A percentile compares a stretch with the other conserved stretches of the same genome.
These are phyloP conservation scores for Nothomitra cinnamomea DNA, from an alignment of 2,329 filamentous ascomycete species.

Conservation along the genomic window DNA sequence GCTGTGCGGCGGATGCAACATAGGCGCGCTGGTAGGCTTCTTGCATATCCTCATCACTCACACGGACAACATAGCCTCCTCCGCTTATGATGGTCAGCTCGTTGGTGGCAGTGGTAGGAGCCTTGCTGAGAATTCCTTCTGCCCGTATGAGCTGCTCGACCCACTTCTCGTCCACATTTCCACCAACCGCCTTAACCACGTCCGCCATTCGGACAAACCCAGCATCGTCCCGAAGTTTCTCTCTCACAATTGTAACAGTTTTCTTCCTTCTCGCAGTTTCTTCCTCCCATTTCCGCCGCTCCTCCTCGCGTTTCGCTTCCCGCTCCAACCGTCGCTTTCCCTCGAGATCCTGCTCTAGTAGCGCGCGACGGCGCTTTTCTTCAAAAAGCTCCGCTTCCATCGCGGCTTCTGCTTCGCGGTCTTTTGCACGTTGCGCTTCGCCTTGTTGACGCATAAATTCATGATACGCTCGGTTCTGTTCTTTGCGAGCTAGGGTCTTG, in stretches of 20 bases:
- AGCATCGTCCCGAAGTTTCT: not conserved
- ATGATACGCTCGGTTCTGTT: slow-evolving; percentile 5
- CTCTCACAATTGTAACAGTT: not conserved
- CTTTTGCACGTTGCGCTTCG: slow-evolving; percentile 4
- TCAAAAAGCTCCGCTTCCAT: not conserved
- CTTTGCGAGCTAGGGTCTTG: slow-evolving; percentile 1
- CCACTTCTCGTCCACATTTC: not conserved
- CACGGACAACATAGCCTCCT: not conserved
- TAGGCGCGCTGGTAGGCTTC: not conserved
- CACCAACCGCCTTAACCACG: not conserved
- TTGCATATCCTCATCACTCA: not conserved
- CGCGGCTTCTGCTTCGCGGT: slow-evolving; percentile 2
- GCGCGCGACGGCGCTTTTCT: not conserved
- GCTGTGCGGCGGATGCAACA: not conserved
- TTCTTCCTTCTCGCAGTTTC: not conserved
- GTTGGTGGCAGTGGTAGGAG: not conserved
- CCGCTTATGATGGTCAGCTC: not conserved
- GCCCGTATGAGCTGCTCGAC: not conserved
- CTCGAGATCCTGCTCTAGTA: not conserved
- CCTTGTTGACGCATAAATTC: slow-evolving; percentile 5
- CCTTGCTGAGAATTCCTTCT: slow-evolving; percentile 2
- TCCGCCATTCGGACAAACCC: not conserved
- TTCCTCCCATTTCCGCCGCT: not conserved
- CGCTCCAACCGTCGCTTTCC: not conserved
- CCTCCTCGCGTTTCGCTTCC: not conserved